A percentile compares a stretch with the other conserved stretches of the same genome.
Conservation (phyloP, 2,329 filamentous ascomycete genomes). For the Amylocarpus encephaloides region DNA sequence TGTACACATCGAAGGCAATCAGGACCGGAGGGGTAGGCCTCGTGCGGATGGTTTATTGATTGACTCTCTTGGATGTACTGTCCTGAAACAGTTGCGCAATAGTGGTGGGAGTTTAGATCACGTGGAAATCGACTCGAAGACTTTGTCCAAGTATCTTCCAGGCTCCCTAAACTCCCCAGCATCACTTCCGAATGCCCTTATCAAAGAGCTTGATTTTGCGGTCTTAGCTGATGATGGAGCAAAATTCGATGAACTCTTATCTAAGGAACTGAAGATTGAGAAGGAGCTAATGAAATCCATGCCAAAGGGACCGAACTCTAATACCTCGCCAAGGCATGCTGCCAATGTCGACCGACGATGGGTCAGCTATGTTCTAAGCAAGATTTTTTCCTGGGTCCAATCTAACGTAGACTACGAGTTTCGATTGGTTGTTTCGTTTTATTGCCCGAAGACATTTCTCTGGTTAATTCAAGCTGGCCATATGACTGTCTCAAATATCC, state of each 20-base stretch:
- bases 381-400: constrained; percentile 37
- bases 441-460: constrained; percentile 45
- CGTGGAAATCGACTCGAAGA: constrained; percentile 11
- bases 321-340: constrained; percentile 29
- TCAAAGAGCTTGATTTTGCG: constrained; percentile 31
- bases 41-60: constrained; percentile 58
- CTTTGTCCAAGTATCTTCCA: constrained; percentile 25
- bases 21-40: constrained; percentile 47
- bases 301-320: not conserved
- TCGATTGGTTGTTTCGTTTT: constrained; percentile 37
- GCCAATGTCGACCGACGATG: constrained; percentile 57
- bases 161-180: constrained; percentile 18
- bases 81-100: constrained; percentile 33
- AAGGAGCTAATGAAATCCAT: no score
- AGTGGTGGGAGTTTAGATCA: constrained; percentile 8
- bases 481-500: constrained; percentile 52
- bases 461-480: constrained; percentile 57
- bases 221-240: constrained; percentile 32
- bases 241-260: constrained; percentile 37
- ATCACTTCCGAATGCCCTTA: constrained; percentile 14
- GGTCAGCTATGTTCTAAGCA: constrained; percentile 48
- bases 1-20: constrained; percentile 61
- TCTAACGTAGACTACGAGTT: constrained; percentile 9
- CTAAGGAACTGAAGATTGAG: constrained; percentile 27
- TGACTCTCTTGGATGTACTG: constrained; percentile 66